Evolutionary conservation across 1,284 basidiomycete genomes (phyloP), one percentile per base, ranked within the genome.

Genomic region (Sanghuangporus sanghuang): DNA sequence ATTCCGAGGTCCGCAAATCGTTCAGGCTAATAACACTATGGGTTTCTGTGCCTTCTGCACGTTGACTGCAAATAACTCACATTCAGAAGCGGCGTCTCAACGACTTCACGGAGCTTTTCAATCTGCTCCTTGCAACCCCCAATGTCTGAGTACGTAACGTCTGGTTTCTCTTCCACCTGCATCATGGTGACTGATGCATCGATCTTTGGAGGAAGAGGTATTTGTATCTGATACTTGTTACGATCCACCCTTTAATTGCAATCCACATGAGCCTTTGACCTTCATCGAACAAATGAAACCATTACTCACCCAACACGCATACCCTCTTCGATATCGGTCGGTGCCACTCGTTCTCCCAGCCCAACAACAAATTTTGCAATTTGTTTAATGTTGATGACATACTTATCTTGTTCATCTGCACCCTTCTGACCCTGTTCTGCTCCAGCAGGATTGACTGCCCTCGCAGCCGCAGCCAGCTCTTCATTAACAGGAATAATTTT

Each of bases 141-240:
- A 62, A 99, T 86, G 72, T 99, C 97, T 8, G 95, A 95, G 74
- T 99, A 99, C 2, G 96, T 98, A 57, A 99, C 95, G 71, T 98
- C 96, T 1, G 96, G 96, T 75, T 98, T 96, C 78, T 99, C 96
- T 76, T 99, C 96, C 53, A 99, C 96, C 77, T 99, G 96, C 97
- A 99, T 99, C 96, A 99, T 98, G 14, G 97, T 99, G 3, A 99
- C 97, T 0, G 95, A 97, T 2, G 97, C 95, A 75, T 99, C 97
- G 69, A 99, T 99, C 80, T 97, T 98, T 44, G 97, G 97, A 50
- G 97, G 97, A n/a, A 99, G 78, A n/a, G 97, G 97, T 68, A 99
- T 98, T 78, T 98, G 95, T 69, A 99, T 99, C 76, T 98, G 96
- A 75, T 99, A 99, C 76, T 98, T 98, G 70, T 90, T 96, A 58